Conservation (phyloP, 257 asterid species). For the Galeopsis tetrahit region DNA sequence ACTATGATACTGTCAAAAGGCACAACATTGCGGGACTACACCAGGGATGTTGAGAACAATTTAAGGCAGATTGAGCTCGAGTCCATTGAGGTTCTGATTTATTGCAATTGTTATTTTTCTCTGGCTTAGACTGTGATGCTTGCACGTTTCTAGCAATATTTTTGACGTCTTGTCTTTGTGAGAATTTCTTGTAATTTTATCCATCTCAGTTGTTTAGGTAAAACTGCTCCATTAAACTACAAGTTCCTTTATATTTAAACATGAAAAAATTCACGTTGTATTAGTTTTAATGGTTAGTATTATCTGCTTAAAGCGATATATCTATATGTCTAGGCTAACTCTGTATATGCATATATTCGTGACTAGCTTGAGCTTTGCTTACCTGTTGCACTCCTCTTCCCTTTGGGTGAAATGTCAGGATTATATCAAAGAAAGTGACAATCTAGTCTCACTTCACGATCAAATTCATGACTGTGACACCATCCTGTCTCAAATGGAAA, state of each 20-base stretch:
- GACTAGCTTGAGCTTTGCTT: conserved; percentile 33
- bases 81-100: conserved; percentile 81
- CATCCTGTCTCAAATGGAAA: conserved; percentile 94
- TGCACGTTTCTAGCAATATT: conserved; percentile 18
- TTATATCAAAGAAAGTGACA: conserved; percentile 97
- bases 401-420: conserved; percentile 56
- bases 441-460: conserved; percentile 93
- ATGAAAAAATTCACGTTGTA: conserved; percentile 20
- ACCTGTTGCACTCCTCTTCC: conserved; percentile 24
- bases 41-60: conserved; percentile 93
- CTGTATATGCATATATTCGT: conserved; percentile 1
- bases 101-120: conserved; percentile 19
- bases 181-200: not conserved
- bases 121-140: conserved; percentile 28
- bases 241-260: conserved; percentile 16
- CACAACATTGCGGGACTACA: conserved; percentile 77
- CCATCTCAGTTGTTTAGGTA: conserved; percentile 10
- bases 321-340: conserved; percentile 17
- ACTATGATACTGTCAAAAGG: conserved; percentile 92
- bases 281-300: not conserved
- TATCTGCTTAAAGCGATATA: not conserved
- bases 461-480: conserved; percentile 95
- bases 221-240: not conserved
- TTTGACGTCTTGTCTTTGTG: not conserved
- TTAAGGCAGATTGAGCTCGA: conserved; percentile 85